Base-by-base conservation (phyloP, 164 flowering plant species). In the Tinospora cordifolia region DNA sequence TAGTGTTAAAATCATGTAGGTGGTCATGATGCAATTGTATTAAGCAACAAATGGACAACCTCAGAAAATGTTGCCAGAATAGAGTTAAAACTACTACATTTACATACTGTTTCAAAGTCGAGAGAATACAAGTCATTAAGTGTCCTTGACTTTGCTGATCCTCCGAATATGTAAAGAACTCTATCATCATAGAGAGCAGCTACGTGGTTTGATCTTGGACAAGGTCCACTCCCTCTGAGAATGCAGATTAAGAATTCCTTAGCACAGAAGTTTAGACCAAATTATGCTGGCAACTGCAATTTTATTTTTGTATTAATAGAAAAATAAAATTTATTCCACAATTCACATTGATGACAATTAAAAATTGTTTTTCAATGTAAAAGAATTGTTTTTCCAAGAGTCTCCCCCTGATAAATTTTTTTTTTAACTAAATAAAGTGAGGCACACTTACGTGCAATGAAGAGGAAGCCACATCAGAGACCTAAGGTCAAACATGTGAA, bases 401-500 rank as follows among this genome's bases (percentile, higher is more conserved):
- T 39, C 11, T 27, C 34, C 41, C 13, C 59, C 22, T n/a, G 63
- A 15, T 39, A 47, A 41, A 27, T 27, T 36, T 22, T 10, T 2
- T 27, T 36, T 22, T 10, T 2, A 10, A 46, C 25, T 25, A 15
- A 44, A 41, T 40, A 26, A 30, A 63, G 22, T 39, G 40, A 75
- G 67, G 65, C n/a, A 17, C 51, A 84, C 98, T 83, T 65, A 92
- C 99, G 92, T 92, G 97, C 90, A 90, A 74, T 88, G 90, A 67
- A 92, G 88, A 74, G 99, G 98, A 44, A 95, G 93, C 99, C 99
- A 95, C 66, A 89, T 92, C 60, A 83, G 75, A 66, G 99, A 88
- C 81, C 91, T 95, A 24, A 95, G 86, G 76, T 95, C 98, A 85
- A 95, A 95, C 97, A 91, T 90, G 79, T 92, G 90, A n/a, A 95